Evolutionary conservation across 257 asterid species (phyloP).

Genomic region (Solanum tacnaense): DNA sequence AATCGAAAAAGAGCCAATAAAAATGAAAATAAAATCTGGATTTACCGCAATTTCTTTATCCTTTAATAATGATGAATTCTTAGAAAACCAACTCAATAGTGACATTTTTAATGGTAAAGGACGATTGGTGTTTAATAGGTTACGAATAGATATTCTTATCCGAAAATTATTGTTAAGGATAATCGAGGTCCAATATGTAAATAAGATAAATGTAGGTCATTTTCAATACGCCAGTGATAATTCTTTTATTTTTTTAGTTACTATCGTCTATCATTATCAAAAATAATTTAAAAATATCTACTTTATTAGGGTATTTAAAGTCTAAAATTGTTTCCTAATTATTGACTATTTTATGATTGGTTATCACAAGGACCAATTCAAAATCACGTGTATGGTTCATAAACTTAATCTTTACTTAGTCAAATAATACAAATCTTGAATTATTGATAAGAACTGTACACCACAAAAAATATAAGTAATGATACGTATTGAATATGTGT

Average conservation of each 20-base stretch:
- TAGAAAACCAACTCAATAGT: too few species aligned
- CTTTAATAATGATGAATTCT: too few species aligned
- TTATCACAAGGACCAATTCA: not conserved
- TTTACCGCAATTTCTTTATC: too few species aligned
- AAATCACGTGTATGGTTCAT: not conserved
- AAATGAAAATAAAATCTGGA: too few species aligned
- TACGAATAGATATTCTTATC: too few species aligned
- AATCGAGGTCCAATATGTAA: not conserved
- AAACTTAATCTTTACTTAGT: not conserved
- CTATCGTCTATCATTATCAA: not conserved
- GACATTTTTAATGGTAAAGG: too few species aligned
- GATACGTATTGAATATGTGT: not conserved
- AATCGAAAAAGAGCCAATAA: too few species aligned
- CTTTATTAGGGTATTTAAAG: not conserved
- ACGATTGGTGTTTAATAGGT: not conserved
- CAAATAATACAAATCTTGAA: not conserved
- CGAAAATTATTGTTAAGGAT: too few species aligned
- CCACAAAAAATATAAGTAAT: not conserved
- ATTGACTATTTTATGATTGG: not conserved
- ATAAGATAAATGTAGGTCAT: not conserved
- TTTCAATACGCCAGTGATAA: not conserved
- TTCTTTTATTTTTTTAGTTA: not conserved
- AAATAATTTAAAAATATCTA: too few species aligned
- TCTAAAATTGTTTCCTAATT: not conserved
- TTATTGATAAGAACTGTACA: not conserved